phyloP scores from a whole-genome alignment of 371 early-diverging fungal genomes.

The Neoconidiobolus thromboides region DNA sequence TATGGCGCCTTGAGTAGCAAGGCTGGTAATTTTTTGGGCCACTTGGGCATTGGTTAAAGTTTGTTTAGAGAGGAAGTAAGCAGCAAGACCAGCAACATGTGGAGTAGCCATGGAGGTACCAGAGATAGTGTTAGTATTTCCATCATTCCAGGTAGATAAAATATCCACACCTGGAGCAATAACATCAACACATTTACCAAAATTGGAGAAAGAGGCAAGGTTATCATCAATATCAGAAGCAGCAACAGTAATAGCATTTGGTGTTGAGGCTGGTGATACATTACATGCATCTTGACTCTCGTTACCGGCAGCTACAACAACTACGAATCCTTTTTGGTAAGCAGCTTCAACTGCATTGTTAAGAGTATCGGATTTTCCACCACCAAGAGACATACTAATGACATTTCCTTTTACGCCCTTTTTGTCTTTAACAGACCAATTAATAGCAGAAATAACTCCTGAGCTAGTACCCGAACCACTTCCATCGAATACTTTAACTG shows the following conservation, averaged over 20 bases:
- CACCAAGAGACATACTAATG: constrained; percentile 37
- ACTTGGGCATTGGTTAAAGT: neutral
- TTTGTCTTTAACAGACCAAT: constrained; percentile 30
- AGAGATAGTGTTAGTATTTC: constrained; percentile 21
- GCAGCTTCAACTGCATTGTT: constrained; percentile 17
- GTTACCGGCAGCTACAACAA: constrained; percentile 43
- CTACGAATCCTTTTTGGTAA: constrained; percentile 1
- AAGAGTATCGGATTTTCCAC: constrained; percentile 8
- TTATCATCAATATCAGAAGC: constrained; percentile 26
- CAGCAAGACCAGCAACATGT: constrained; percentile 61
- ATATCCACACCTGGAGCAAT: constrained; percentile 28
- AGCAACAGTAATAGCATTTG: constrained; percentile 43
- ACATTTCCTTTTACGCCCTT: constrained; percentile 14
- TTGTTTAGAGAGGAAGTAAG: constrained; percentile 13
- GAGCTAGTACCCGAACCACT: constrained; percentile 42
- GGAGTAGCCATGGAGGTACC: constrained; percentile 72
- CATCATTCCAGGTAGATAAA: constrained; percentile 17
- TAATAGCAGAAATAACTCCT: constrained; percentile 47
- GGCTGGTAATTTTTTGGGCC: constrained; percentile 31
- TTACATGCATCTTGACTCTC: constrained; percentile 34
- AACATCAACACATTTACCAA: constrained; percentile 50
- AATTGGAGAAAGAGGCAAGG: constrained; percentile 28
- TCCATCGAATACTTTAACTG: constrained; percentile 62
- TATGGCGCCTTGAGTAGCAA: constrained; percentile 43
- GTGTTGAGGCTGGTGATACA: constrained; percentile 38